phyloP scores from a whole-genome alignment of 805 yeast species.

The Scheffersomyces coipomensis region DNA sequence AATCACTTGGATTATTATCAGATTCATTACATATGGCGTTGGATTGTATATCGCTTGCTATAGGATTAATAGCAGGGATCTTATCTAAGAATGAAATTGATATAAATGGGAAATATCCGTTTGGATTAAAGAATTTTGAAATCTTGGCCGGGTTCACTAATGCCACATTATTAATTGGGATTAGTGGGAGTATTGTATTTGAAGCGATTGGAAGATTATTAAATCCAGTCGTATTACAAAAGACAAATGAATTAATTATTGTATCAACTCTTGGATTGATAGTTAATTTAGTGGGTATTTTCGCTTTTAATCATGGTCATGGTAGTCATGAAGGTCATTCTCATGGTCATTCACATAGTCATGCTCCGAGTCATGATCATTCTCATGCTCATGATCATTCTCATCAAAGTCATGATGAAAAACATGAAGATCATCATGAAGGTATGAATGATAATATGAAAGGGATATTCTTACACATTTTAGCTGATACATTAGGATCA shows the following conservation, averaged over 20 bases:
- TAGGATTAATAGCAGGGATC: slow-evolving; percentile 85
- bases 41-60: slow-evolving; percentile 86
- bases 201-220: slow-evolving; percentile 83
- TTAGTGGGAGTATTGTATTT: slow-evolving; percentile 81
- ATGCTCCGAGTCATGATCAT: slow-evolving; percentile 32
- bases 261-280: slow-evolving; percentile 83
- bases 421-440: slow-evolving; percentile 5
- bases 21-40: slow-evolving; percentile 96
- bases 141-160: slow-evolving; percentile 94
- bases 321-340: slow-evolving; percentile 32
- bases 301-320: slow-evolving; percentile 90
- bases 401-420: slow-evolving; percentile 16
- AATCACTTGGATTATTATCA: slow-evolving; percentile 84
- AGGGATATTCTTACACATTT: slow-evolving; percentile 88
- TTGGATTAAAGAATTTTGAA: slow-evolving; percentile 82
- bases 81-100: slow-evolving; percentile 38
- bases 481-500: slow-evolving; percentile 96
- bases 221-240: slow-evolving; percentile 73
- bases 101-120: slow-evolving; percentile 73
- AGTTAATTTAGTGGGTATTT: slow-evolving; percentile 89
- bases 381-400: slow-evolving; percentile 20
- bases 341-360: slow-evolving; percentile 46
- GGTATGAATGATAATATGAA: slow-evolving; percentile 76
- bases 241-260: slow-evolving; percentile 78
- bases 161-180: slow-evolving; percentile 84